Percentiles rank a stretch among this genome's conserved stretches.
Conservation (phyloP, 306 rosid genomes). For the Pterocarpus santalinus region DNA sequence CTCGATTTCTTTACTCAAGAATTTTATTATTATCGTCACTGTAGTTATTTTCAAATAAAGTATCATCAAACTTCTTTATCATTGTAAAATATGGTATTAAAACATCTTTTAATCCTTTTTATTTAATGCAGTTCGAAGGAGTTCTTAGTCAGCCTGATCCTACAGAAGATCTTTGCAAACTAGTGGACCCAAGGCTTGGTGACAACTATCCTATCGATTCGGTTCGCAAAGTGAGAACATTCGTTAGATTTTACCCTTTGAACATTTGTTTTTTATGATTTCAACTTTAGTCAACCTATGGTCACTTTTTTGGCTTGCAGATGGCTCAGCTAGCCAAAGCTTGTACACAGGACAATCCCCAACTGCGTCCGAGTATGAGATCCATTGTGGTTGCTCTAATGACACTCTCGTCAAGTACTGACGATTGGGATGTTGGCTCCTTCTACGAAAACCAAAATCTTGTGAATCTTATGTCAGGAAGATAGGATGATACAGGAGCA, state of each 20-base stretch:
- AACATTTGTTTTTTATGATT: background rate
- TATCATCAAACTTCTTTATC: slow-evolving; percentile 2
- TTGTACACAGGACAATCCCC: slow-evolving; percentile 84
- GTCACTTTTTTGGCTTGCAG: slow-evolving; percentile 61
- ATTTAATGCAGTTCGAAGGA: slow-evolving; percentile 75
- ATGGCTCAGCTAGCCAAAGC: slow-evolving; percentile 87
- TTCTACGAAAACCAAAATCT: slow-evolving; percentile 79
- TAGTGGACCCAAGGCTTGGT: slow-evolving; percentile 85
- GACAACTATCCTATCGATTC: slow-evolving; percentile 85
- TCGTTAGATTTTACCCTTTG: background rate
- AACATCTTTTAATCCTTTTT: slow-evolving; percentile 15
- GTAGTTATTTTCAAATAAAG: slow-evolving; percentile 20
- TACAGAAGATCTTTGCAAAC: slow-evolving; percentile 66
- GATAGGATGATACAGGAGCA: slow-evolving; percentile 57
- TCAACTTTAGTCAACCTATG: slow-evolving; percentile 22
- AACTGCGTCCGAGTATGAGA: slow-evolving; percentile 94
- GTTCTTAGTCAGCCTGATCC: slow-evolving; percentile 74
- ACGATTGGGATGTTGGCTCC: slow-evolving; percentile 88
- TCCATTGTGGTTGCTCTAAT: slow-evolving; percentile 93
- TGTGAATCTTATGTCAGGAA: slow-evolving; percentile 87
- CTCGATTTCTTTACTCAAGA: slow-evolving; percentile 32
- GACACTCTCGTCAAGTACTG: slow-evolving; percentile 86
- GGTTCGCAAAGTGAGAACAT: slow-evolving; percentile 74
- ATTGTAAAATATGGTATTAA: slow-evolving; percentile 2
- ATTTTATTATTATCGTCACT: slow-evolving; percentile 8